Evolutionary conservation across 495 filamentous ascomycete species (phyloP), one percentile per base, ranked within the genome.

Genomic region (Penicillium goetzii): DNA sequence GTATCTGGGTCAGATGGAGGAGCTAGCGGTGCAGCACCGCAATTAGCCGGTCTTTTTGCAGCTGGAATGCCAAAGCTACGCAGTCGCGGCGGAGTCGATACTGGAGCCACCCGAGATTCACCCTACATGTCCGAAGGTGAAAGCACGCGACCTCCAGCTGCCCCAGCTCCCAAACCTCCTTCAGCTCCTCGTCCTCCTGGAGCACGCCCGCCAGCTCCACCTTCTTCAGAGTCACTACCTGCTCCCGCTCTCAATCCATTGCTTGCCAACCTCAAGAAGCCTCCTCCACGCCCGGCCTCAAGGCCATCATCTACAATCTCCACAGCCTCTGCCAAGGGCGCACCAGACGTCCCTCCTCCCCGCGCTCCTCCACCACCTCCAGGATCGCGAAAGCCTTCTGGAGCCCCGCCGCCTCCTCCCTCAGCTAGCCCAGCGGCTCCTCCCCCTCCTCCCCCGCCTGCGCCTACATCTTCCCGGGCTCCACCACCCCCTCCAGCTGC

Each of bases 1-100:
- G 82, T 81, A 43, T 76, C 81, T 58, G 78, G 74, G 25, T 68
- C 72, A 58, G 76, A 75, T 63, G 71, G 77, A 55, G 78, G 71
- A 26, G 68, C 73, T 5, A 77, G 74, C 11, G 73, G 81, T 36
- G 83, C 86, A 28, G 76, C 87, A 25, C 85, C 92, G 32, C 95
- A 98, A 72, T 74, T 99, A 36, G 93, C 82, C 10, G 95, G 96
- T 4, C 76, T 99, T 28, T 96, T 99, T 70, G 92, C 92, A 10
- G 93, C 92, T 33, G 96, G 94, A 33, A 98, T 98, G 83, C 95
- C 95, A 3, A 98, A 97, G 78, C 71, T 99, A 64, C 88, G 89
- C 74, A 97, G 92, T 77, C 88, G 91, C 12, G 93, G 90, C 28
- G 95, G 94, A 23, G 81, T 99, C 58, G 88, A 96, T 75, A 97